A percentile compares a stretch with the other conserved stretches of the same genome.
Conservation (phyloP, 1,284 basidiomycete species). For the Ustilago vetiveriae region DNA sequence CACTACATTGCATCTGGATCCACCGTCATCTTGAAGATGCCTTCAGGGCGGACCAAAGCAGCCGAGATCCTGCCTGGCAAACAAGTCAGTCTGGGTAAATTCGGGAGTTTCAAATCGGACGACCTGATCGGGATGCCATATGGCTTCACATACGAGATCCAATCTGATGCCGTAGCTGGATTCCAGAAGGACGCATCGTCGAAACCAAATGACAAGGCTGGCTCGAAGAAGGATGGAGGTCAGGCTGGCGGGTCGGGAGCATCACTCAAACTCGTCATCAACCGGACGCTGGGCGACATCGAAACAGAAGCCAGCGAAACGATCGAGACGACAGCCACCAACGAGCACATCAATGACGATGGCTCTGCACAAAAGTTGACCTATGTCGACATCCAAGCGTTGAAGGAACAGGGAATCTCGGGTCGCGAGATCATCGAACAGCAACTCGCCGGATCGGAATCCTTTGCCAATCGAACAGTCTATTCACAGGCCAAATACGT, state of each 20-base stretch:
- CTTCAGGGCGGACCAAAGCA: constrained; percentile 58
- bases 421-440: constrained; percentile 64
- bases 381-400: constrained; percentile 63
- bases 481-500: constrained; percentile 65
- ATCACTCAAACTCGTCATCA: constrained; percentile 45
- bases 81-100: constrained; percentile 64
- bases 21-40: constrained; percentile 56
- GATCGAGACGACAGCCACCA: constrained; percentile 63
- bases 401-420: constrained; percentile 61
- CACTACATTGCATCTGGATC: constrained; percentile 47
- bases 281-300: constrained; percentile 48
- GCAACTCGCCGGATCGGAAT: constrained; percentile 51
- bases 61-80: constrained; percentile 54
- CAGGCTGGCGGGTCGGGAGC: background rate
- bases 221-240: constrained; percentile 4
- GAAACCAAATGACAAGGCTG: constrained; percentile 10
- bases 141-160: constrained; percentile 65
- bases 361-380: constrained; percentile 62
- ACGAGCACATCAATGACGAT: constrained; percentile 67
- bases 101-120: constrained; percentile 63
- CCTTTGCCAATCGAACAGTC: constrained; percentile 59
- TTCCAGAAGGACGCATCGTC: background rate
- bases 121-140: constrained; percentile 64
- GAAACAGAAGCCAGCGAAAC: constrained; percentile 42
- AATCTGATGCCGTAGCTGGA: constrained; percentile 7